Conservation (phyloP, 2,329 filamentous ascomycete genomes). For the Xylariaceae sp. region DNA sequence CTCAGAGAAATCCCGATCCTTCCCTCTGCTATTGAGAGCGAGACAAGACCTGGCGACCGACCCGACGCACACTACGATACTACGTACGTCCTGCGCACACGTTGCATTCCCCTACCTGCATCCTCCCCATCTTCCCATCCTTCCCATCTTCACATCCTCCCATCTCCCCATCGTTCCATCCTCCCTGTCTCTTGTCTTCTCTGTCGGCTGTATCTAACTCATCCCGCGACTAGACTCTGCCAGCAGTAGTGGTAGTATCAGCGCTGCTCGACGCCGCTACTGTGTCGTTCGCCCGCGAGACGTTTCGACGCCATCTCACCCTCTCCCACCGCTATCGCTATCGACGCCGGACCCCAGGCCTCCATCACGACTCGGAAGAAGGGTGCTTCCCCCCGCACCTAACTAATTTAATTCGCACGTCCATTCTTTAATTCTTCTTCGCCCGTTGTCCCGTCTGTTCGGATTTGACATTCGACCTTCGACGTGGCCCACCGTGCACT, state of each 20-base stretch:
- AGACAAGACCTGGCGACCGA: constrained; percentile 22
- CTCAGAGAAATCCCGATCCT: constrained; percentile 26
- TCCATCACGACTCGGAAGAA: constrained; percentile 9
- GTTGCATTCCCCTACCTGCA: constrained; percentile 7
- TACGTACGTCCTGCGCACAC: constrained; percentile 20
- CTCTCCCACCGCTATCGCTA: neutral
- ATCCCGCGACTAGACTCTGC: constrained; percentile 13
- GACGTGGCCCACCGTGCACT: constrained; percentile 15
- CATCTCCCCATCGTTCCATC: too few relatives aligned
- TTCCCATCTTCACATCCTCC: neutral
- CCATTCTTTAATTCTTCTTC: constrained; percentile 20
- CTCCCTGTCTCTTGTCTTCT: neutral
- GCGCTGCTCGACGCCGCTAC: neutral
- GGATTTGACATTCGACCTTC: constrained; percentile 31
- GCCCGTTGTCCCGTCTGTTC: constrained; percentile 17
- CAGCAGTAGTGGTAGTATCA: constrained; percentile 5
- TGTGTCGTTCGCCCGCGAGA: constrained; percentile 21
- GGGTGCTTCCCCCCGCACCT: constrained; percentile 11
- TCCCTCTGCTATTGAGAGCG: constrained; percentile 10
- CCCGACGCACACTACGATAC: constrained; percentile 14
- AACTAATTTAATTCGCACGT: constrained; percentile 20
- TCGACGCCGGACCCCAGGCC: constrained; percentile 12
- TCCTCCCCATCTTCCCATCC: constrained; percentile 1
- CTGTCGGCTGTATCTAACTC: constrained; percentile 9
- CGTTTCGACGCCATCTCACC: constrained; percentile 16